Conservation (phyloP, 148 eudicot species). For the Dianthus caryophyllus region DNA sequence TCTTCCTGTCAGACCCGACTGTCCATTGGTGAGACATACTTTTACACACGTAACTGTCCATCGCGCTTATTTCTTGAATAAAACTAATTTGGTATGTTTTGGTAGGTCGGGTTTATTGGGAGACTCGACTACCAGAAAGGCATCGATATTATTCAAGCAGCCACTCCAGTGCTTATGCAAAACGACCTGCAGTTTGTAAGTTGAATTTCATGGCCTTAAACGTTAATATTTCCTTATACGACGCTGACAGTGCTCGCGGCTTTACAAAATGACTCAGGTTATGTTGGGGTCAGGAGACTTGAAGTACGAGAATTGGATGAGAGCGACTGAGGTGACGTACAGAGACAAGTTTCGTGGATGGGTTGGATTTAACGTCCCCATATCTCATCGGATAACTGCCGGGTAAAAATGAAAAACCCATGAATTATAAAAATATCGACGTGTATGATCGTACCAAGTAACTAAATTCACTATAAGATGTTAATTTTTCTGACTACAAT, state of each 20-base stretch:
- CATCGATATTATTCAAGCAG: constrained; percentile 71
- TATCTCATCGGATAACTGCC: constrained; percentile 90
- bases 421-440: no score
- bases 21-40: constrained; percentile 69
- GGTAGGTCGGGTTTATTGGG: constrained; percentile 92
- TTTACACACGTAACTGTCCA: neutral
- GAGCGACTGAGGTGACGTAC: constrained; percentile 53
- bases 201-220: constrained; percentile 11
- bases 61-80: neutral
- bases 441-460: neutral
- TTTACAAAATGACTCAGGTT: constrained; percentile 41
- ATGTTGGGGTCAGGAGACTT: constrained; percentile 95
- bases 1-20: constrained; percentile 75
- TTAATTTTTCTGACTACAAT: constrained; percentile 6
- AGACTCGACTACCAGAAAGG: constrained; percentile 98
- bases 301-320: constrained; percentile 92
- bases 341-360: constrained; percentile 80
- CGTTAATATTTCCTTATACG: neutral
- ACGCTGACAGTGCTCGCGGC: neutral
- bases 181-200: constrained; percentile 95
- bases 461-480: neutral
- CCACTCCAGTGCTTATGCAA: constrained; percentile 63
- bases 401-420: constrained; percentile 49
- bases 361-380: constrained; percentile 97
- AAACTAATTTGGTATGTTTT: neutral